Percentiles rank a stretch among this genome's conserved stretches.
These are phyloP conservation scores for Botrytis aclada DNA, from an alignment of 2,329 filamentous ascomycete genomes.

Conservation along the genomic window DNA sequence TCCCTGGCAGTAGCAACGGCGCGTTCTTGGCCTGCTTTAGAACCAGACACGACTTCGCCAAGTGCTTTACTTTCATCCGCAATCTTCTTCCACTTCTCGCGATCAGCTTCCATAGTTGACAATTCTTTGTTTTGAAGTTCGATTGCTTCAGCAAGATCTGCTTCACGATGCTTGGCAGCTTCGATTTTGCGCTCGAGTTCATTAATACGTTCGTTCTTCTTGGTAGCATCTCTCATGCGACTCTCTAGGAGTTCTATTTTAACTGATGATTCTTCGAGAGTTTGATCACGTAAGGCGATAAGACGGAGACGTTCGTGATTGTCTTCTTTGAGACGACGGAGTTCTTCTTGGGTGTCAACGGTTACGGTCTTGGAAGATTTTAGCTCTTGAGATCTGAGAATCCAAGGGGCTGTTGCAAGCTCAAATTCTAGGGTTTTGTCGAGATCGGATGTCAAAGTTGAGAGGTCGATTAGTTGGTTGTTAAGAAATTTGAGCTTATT, in stretches of 20 bases:
- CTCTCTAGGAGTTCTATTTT: slow-evolving; percentile 92
- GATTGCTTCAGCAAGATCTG: slow-evolving; percentile 59
- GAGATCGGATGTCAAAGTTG: slow-evolving; percentile 66
- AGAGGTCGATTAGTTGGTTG: slow-evolving; percentile 65
- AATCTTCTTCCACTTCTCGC: slow-evolving; percentile 69
- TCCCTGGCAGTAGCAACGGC: slow-evolving; percentile 69
- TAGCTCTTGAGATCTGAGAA: slow-evolving; percentile 74
- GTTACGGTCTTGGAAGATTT: slow-evolving; percentile 78
- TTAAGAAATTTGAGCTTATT: slow-evolving; percentile 64
- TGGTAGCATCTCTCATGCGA: slow-evolving; percentile 77
- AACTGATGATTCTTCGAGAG: slow-evolving; percentile 80
- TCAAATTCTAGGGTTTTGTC: slow-evolving; percentile 78
- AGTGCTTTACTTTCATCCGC: slow-evolving; percentile 61
- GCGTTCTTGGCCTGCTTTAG: slow-evolving; percentile 60
- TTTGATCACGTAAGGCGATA: slow-evolving; percentile 72
- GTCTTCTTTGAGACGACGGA: slow-evolving; percentile 75
- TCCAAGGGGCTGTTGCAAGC: slow-evolving; percentile 73
- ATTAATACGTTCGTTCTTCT: slow-evolving; percentile 68
- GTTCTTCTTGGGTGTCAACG: slow-evolving; percentile 79
- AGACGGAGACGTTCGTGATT: slow-evolving; percentile 72
- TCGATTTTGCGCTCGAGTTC: slow-evolving; percentile 61
- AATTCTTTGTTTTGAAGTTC: slow-evolving; percentile 66
- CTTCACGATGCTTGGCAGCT: slow-evolving; percentile 49
- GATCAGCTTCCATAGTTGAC: slow-evolving; percentile 60
- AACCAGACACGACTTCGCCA: slow-evolving; percentile 45